phyloP scores from a whole-genome alignment of 139 green algal species.

The Chlamydomonas eustigma region DNA sequence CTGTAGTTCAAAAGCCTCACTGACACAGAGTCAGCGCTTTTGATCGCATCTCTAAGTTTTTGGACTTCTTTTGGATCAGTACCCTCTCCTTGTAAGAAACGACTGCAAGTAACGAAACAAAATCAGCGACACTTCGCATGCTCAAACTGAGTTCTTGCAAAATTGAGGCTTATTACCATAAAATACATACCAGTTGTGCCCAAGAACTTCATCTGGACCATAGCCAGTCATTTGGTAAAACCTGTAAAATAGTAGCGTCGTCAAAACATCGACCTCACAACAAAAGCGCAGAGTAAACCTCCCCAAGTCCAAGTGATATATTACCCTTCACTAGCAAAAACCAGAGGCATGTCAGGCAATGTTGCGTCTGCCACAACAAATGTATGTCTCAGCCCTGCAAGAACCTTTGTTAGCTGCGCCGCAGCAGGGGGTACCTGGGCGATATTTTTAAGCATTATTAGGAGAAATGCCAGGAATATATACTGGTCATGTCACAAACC shows the following conservation, averaged over 20 bases:
- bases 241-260: no score
- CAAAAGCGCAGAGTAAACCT: no score
- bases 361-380: constrained; percentile 94
- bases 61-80: constrained; percentile 86
- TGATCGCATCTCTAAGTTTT: constrained; percentile 74
- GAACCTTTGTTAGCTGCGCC: constrained; percentile 69
- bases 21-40: constrained; percentile 51
- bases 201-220: constrained; percentile 85
- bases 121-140: neutral
- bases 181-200: constrained; percentile 85
- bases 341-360: constrained; percentile 88
- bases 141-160: no score
- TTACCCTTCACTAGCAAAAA: constrained; percentile 84
- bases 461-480: no score
- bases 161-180: no score
- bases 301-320: no score
- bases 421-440: constrained; percentile 10
- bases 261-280: no score
- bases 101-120: constrained; percentile 48
- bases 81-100: constrained; percentile 95
- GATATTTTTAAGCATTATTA: no score
- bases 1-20: constrained; percentile 90
- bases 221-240: constrained; percentile 89
- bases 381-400: constrained; percentile 79
- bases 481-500: no score